Percentiles rank a stretch among this genome's conserved stretches.
Conservation (phyloP, 768 basidiomycete species). For the Hypsizygus marmoreus region DNA sequence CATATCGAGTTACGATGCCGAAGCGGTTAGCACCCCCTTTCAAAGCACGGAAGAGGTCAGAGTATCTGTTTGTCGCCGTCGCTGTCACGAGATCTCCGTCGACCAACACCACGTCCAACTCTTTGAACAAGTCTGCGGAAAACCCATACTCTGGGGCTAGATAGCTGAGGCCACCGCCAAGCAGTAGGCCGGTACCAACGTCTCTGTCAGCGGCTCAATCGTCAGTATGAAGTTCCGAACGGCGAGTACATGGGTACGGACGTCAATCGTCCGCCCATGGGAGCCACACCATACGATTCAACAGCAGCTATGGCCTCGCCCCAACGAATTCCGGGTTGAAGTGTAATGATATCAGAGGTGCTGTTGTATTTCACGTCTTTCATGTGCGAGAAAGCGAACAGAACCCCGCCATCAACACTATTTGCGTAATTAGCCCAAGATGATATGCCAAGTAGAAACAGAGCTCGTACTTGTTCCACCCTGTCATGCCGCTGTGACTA, state of each 20-base stretch:
- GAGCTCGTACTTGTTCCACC: slow-evolving; percentile 43
- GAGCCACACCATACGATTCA: slow-evolving; percentile 43
- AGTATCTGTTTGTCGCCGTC: slow-evolving; percentile 38
- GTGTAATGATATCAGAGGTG: slow-evolving; percentile 34
- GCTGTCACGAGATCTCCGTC: slow-evolving; percentile 42
- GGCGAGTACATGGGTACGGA: slow-evolving; percentile 13
- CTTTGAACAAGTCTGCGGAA: slow-evolving; percentile 37
- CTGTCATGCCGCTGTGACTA: slow-evolving; percentile 42
- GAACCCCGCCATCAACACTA: slow-evolving; percentile 39
- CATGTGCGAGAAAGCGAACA: slow-evolving; percentile 41
- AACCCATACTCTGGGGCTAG: slow-evolving; percentile 42
- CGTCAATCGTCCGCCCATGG: slow-evolving; percentile 40
- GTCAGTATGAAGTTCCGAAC: neutral
- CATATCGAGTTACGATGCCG: slow-evolving; percentile 47
- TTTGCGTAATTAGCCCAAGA: neutral
- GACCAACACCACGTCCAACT: slow-evolving; percentile 44
- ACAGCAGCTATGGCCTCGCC: slow-evolving; percentile 36
- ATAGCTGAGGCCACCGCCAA: slow-evolving; percentile 45
- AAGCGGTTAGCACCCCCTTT: slow-evolving; percentile 49
- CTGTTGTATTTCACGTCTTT: slow-evolving; percentile 38
- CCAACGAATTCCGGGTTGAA: slow-evolving; percentile 48
- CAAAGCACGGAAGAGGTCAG: slow-evolving; percentile 45
- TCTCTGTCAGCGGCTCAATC: slow-evolving; percentile 22
- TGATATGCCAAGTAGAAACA: neutral
- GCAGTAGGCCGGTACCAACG: slow-evolving; percentile 44